These are phyloP conservation scores for Lentinula novae-zelandiae DNA, from an alignment of 1,284 basidiomycete genomes.

Conservation along the genomic window DNA sequence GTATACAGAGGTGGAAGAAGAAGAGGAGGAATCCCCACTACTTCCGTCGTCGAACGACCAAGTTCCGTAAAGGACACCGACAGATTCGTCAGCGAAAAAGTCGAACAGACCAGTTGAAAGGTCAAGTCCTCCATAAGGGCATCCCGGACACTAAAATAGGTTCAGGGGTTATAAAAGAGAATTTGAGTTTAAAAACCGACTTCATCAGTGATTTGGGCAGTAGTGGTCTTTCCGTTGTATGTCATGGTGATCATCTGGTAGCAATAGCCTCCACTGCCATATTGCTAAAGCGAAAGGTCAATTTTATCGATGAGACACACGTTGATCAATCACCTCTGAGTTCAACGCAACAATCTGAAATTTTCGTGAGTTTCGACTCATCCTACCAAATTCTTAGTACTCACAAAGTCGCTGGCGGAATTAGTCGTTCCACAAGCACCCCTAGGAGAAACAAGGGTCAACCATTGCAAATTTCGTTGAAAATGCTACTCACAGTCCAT, in stretches of 20 bases:
- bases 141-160: slow-evolving; percentile 60
- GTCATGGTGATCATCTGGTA: slow-evolving; percentile 62
- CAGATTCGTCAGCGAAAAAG: slow-evolving; percentile 43
- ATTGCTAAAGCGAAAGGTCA: slow-evolving; percentile 32
- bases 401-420: slow-evolving; percentile 28
- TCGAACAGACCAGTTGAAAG: slow-evolving; percentile 73
- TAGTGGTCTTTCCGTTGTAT: slow-evolving; percentile 57
- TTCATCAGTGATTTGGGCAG: slow-evolving; percentile 65
- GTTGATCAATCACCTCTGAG: slow-evolving; percentile 19
- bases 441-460: slow-evolving; percentile 19
- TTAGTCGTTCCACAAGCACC: slow-evolving; percentile 38
- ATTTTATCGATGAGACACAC: not conserved
- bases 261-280: slow-evolving; percentile 50
- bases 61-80: slow-evolving; percentile 54
- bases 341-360: slow-evolving; percentile 38
- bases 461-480: not conserved
- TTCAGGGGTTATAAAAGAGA: not conserved
- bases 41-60: slow-evolving; percentile 49
- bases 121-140: slow-evolving; percentile 74
- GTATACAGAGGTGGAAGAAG: slow-evolving; percentile 15
- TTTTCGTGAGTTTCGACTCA: not conserved
- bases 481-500: slow-evolving; percentile 28
- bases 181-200: slow-evolving; percentile 28
- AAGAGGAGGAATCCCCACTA: slow-evolving; percentile 14
- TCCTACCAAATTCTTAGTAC: slow-evolving; percentile 15